Evolutionary conservation across 768 basidiomycete species (phyloP).

Genomic region (Tephrocybe rancida): DNA sequence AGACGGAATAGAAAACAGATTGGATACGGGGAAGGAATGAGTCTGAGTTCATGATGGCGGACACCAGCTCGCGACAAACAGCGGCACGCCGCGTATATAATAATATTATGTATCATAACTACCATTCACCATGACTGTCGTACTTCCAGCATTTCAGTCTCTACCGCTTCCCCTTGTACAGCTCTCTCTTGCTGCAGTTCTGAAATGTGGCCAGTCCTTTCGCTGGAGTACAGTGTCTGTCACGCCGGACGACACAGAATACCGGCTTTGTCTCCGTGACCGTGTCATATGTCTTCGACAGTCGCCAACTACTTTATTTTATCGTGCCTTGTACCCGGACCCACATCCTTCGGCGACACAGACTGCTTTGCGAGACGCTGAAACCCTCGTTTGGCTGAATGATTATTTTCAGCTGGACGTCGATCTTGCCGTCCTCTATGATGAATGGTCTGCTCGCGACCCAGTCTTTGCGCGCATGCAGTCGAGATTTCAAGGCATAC

Average conservation of each 20-base stretch:
- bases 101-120: too few species aligned
- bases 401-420: conserved; percentile 91
- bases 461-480: conserved; percentile 68
- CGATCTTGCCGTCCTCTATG: conserved; percentile 71
- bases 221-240: conserved; percentile 70
- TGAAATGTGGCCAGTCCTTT: conserved; percentile 86
- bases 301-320: conserved; percentile 64
- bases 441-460: conserved; percentile 75
- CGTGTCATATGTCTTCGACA: conserved; percentile 86
- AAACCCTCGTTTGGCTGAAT: conserved; percentile 73
- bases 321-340: conserved; percentile 68
- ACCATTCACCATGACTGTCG: conserved; percentile 22
- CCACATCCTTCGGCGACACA: conserved; percentile 36
- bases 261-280: conserved; percentile 78
- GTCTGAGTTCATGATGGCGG: conserved; percentile 38
- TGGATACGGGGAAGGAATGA: conserved; percentile 81
- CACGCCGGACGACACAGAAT: conserved; percentile 51
- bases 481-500: conserved; percentile 75
- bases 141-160: conserved; percentile 51
- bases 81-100: conserved; percentile 6
- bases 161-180: conserved; percentile 67
- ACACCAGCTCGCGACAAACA: neutral
- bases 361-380: conserved; percentile 46
- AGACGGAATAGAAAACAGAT: conserved; percentile 93
- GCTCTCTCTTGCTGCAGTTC: conserved; percentile 74